Evolutionary conservation across 2,329 filamentous ascomycete genomes (phyloP), one percentile per base, ranked within the genome.

Genomic region (Fusarium setosum): DNA sequence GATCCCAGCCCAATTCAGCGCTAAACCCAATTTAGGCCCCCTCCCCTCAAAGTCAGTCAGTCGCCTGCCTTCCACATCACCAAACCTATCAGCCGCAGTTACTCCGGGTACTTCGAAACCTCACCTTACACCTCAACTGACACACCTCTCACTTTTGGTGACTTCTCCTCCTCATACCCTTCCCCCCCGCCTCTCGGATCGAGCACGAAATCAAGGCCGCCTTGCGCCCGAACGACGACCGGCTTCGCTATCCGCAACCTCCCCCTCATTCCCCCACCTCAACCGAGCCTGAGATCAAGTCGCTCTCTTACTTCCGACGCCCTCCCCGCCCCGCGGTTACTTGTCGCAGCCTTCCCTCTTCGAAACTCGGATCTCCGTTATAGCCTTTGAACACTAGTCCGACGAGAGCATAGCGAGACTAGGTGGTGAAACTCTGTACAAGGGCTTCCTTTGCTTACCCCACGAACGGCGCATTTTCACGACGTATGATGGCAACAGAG

Each of bases 401-500:
- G 57, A 60, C 48, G 51, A 57, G 31, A 50, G 48, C 56, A 49
- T 29, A 48, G 59, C 61, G 64, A 68, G 65, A 72, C 63, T 61
- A 58, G 58, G 45, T 51, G 52, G 59, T 56, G 57, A 71, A 72
- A 59, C 48, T 70, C 62, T 65, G 63, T 49, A 61, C 38, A 45
- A 70, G 66, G 69, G 72, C 69, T 71, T 68, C 68, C 68, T 70
- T 72, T 67, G 68, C 68, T 73, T 65, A 64, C 63, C 61, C 50
- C 57, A 63, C 67, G 56, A 76, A 73, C 71, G 73, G 76, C 74
- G 74, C 72, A 75, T 74, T 73, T 72, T 75, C 75, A 81, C 79
- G 78, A 83, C 85, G 85, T 84, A 88, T 86, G 85, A 88, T 88
- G 86, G 86, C 86, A 83, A 85, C 85, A 83, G 86, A 86, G 84